These are phyloP conservation scores for Penicillium sp. DNA, from an alignment of 2,329 filamentous ascomycete genomes.

Conservation along the genomic window DNA sequence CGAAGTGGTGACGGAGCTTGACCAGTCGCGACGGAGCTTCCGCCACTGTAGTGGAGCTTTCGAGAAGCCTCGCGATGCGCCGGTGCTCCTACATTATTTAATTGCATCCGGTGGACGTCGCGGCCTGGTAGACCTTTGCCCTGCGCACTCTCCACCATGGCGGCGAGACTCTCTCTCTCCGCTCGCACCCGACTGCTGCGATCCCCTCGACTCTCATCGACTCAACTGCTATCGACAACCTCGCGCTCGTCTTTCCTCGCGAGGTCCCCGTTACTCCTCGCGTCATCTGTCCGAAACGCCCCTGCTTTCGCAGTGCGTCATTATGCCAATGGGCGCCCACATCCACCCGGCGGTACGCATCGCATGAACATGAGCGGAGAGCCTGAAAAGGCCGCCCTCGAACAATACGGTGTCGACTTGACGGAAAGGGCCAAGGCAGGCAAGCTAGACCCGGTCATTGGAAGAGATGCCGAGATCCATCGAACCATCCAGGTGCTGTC, in stretches of 20 bases:
- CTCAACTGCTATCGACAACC: slow-evolving; percentile 20
- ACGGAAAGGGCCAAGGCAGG: slow-evolving; percentile 81
- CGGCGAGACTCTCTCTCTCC: slow-evolving; percentile 32
- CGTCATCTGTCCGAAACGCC: slow-evolving; percentile 8
- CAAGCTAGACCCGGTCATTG: slow-evolving; percentile 94
- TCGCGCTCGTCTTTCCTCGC: slow-evolving; percentile 21
- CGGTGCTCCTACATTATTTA: slow-evolving; percentile 1
- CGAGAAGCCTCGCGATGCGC: slow-evolving; percentile 33
- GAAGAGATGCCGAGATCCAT: slow-evolving; percentile 85
- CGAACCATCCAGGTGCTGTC: slow-evolving; percentile 92
- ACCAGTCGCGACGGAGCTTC: slow-evolving; percentile 19
- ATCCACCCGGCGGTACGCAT: slow-evolving; percentile 88
- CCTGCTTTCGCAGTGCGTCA: slow-evolving; percentile 27
- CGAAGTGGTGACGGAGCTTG: slow-evolving; percentile 28
- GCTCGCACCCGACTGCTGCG: slow-evolving; percentile 31
- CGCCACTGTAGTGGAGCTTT: slow-evolving; percentile 39
- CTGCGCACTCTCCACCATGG: slow-evolving; percentile 24
- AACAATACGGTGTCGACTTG: slow-evolving; percentile 87
- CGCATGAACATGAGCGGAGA: slow-evolving; percentile 83
- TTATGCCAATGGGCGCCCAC: slow-evolving; percentile 65
- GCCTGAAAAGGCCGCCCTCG: slow-evolving; percentile 77
- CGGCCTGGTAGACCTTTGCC: background rate
- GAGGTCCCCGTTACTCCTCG: slow-evolving; percentile 18
- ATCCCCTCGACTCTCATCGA: slow-evolving; percentile 22
- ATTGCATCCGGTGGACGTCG: background rate